These are phyloP conservation scores for Sphaerobolus stellatus DNA, from an alignment of 1,284 basidiomycete species.

Conservation along the genomic window DNA sequence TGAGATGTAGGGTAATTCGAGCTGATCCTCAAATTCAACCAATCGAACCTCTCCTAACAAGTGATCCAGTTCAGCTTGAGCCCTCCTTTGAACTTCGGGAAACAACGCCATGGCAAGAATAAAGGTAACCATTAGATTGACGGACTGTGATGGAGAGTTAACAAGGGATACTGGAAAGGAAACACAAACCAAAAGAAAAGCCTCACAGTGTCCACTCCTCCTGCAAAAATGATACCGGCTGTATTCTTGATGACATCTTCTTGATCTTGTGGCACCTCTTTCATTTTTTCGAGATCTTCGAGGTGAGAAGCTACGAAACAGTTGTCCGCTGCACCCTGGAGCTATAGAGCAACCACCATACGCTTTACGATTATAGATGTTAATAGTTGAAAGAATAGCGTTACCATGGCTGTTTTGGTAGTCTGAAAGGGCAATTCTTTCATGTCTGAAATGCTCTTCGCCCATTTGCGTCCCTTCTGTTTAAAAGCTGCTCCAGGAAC, in stretches of 20 bases:
- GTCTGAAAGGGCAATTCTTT: not conserved
- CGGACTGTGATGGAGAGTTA: too few species aligned
- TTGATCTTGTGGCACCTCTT: not conserved
- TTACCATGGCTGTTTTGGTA: not conserved
- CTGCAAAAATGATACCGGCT: not conserved
- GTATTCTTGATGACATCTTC: not conserved
- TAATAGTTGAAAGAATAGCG: not conserved
- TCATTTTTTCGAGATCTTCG: not conserved
- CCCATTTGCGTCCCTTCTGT: conserved; percentile 23
- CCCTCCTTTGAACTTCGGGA: conserved; percentile 20
- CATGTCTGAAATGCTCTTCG: not conserved
- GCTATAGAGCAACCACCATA: not conserved
- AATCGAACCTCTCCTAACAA: conserved; percentile 6
- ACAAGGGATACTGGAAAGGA: too few species aligned
- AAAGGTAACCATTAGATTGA: too few species aligned
- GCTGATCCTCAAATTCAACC: conserved; percentile 1
- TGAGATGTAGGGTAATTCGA: conserved; percentile 20
- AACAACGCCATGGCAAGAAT: conserved; percentile 22
- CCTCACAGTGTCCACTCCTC: not conserved
- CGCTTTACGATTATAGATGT: not conserved
- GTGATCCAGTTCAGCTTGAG: not conserved
- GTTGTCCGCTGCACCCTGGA: not conserved
- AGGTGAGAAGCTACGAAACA: not conserved
- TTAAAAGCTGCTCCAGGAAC: conserved; percentile 50
- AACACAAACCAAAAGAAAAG: too few species aligned